Evolutionary conservation across 1,284 basidiomycete species (phyloP).

Genomic region (Rhodotorula sp.): DNA sequence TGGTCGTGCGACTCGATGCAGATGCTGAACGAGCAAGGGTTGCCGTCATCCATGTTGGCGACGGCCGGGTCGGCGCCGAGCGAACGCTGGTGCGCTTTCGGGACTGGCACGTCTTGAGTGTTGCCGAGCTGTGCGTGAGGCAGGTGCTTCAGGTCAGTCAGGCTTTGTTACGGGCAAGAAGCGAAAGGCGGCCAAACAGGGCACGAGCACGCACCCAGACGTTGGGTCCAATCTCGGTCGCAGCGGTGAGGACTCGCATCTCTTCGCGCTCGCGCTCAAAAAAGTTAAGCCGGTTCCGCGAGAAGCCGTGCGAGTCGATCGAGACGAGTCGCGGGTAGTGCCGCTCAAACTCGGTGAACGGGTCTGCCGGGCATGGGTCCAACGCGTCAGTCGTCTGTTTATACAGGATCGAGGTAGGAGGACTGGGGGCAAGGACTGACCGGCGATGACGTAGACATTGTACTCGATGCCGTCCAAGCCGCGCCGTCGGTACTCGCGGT

Average conservation of each 20-base stretch:
- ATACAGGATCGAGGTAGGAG: not conserved
- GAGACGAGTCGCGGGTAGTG: conserved; percentile 56
- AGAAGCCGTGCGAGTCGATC: conserved; percentile 53
- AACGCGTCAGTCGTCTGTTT: accelerated
- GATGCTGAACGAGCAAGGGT: conserved; percentile 70
- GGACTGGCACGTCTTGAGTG: conserved; percentile 68
- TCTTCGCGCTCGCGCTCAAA: conserved; percentile 72
- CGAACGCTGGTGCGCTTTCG: conserved; percentile 11
- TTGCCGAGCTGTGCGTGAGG: conserved; percentile 61
- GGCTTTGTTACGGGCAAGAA: not conserved
- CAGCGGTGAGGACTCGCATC: conserved; percentile 81
- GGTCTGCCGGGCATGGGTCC: conserved; percentile 50
- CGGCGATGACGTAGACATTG: conserved; percentile 81
- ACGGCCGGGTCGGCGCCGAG: conserved; percentile 57
- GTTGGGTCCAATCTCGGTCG: conserved; percentile 68
- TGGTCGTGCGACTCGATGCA: conserved; percentile 82
- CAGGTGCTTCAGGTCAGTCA: too few species aligned
- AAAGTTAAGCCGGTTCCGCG: conserved; percentile 53
- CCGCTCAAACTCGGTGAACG: conserved; percentile 57
- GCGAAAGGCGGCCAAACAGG: not conserved
- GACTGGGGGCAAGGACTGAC: conserved; percentile 50
- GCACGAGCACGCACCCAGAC: conserved; percentile 53
- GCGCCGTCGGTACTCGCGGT: conserved; percentile 48
- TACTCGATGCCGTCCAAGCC: conserved; percentile 60
- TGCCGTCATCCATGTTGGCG: conserved; percentile 51